Evolutionary conservation across 768 basidiomycete species (phyloP).

Genomic region (Calocera viscosa): DNA sequence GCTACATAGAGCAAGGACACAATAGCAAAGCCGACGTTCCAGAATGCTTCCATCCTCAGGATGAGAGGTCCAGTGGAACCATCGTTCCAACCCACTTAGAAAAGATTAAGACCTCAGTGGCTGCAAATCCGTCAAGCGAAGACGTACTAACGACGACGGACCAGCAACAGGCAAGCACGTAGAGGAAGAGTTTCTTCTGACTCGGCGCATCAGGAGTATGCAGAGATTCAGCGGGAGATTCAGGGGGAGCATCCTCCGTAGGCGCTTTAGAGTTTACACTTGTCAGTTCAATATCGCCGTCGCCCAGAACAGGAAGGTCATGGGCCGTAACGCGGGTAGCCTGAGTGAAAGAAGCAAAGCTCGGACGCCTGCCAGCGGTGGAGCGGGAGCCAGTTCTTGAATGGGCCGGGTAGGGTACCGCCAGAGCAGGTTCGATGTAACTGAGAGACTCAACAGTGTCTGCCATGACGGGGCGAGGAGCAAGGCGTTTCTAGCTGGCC

Average conservation of each 20-base stretch:
- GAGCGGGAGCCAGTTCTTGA: not conserved
- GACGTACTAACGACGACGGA: slow-evolving; percentile 1
- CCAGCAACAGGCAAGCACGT: not conserved
- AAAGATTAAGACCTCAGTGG: too few species aligned
- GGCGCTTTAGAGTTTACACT: slow-evolving; percentile 2
- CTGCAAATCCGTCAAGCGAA: too few species aligned
- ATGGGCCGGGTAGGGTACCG: not conserved
- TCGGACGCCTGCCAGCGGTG: not conserved
- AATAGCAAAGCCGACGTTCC: not conserved
- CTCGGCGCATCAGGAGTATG: not conserved
- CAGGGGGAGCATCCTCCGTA: not conserved
- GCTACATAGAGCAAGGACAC: not conserved
- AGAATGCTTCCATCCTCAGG: slow-evolving; percentile 2
- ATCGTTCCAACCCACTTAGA: not conserved
- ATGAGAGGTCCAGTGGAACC: slow-evolving; percentile 2
- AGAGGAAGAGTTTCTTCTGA: not conserved
- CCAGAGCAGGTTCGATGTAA: slow-evolving; percentile 1
- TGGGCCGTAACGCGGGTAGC: not conserved
- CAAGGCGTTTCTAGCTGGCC: not conserved
- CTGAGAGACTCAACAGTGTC: not conserved
- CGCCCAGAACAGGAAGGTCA: not conserved
- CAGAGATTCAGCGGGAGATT: not conserved
- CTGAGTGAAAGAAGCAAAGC: not conserved
- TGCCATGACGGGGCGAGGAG: not conserved
- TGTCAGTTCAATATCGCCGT: not conserved